phyloP scores from a whole-genome alignment of 2,329 filamentous ascomycete species.

The Teratosphaeria pseudoeucalypti region DNA sequence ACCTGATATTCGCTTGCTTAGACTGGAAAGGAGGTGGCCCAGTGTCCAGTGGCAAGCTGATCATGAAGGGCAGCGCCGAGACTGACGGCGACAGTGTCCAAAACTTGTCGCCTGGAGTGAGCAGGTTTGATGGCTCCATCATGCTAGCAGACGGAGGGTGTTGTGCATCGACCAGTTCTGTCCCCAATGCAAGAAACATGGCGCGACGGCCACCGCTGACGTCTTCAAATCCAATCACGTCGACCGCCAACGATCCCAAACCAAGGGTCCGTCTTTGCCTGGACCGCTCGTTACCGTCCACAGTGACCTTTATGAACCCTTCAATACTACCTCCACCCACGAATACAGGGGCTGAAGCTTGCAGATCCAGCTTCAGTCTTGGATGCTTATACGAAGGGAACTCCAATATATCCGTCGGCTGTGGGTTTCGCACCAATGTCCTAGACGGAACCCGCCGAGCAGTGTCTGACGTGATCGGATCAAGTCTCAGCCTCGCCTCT shows the following conservation, averaged over 20 bases:
- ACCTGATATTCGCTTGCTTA: conserved; percentile 42
- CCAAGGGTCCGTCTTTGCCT: conserved; percentile 35
- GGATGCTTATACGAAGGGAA: conserved; percentile 40
- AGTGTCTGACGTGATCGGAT: conserved; percentile 34
- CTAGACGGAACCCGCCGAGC: conserved; percentile 35
- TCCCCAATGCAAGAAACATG: conserved; percentile 43
- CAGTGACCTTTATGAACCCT: conserved; percentile 37
- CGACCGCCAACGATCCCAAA: conserved; percentile 40
- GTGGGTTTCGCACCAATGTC: conserved; percentile 39
- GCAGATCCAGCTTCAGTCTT: conserved; percentile 39
- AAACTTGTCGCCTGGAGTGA: conserved; percentile 29
- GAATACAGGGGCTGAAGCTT: conserved; percentile 41
- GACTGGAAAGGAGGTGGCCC: conserved; percentile 46
- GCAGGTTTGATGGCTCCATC: conserved; percentile 34
- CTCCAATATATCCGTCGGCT: conserved; percentile 40
- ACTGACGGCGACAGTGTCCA: conserved; percentile 41
- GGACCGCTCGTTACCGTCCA: conserved; percentile 38
- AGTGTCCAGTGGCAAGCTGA: conserved; percentile 44
- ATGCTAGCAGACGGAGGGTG: conserved; percentile 43
- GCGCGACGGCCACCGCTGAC: conserved; percentile 33
- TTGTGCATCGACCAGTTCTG: conserved; percentile 39
- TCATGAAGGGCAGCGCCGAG: conserved; percentile 39
- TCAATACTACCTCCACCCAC: conserved; percentile 47
- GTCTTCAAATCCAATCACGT: conserved; percentile 45
- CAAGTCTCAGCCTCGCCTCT: conserved; percentile 29